Base-by-base conservation (phyloP, 2,329 filamentous ascomycete genomes). In the Apiospora arundinis region DNA sequence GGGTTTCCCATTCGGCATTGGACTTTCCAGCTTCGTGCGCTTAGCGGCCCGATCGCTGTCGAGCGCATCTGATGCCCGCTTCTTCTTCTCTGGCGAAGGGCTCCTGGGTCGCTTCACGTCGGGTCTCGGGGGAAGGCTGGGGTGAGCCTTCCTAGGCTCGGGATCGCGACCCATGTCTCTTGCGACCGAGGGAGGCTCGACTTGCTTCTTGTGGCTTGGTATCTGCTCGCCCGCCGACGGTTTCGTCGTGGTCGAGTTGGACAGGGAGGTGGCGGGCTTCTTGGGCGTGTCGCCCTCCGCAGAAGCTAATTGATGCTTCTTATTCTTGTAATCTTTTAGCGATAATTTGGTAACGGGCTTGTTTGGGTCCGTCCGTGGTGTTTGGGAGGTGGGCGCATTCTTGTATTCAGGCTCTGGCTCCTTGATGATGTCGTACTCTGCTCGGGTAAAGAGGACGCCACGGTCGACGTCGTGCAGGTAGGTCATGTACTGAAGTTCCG, bases 261-360 rank as follows among this genome's bases (percentile, higher is more conserved):
- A 18, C 28, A 23, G 12, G 44, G 74, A 73, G 25, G 74, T 76
- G 45, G 74, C 67, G 44, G 63, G 16, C 25, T 42, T 46, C 21
- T 66, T 72, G 37, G 74, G 73, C 32, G 74, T 76, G 42, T 73
- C 67, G 68, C 78, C 78, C 23, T 75, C 73, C 14, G 72, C 65
- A 23, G 63, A 40, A 23, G 45, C 48, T 12, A 45, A 9, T 56
- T 69, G 67, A 12, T 67, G 81, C 77, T 86, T 87, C 78, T 87
- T 87, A 73, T 87, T 90, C 80, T 87, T 88, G 75, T 90, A 90
- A 77, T 90, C 88, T 79, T 86, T 88, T 72, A 90, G 79, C 18
- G 88, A 89, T 74, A 90, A 78, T 78, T 89, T 89, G 67, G 80
- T 83, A 63, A 79, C 77, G 23, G 80, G 77, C 81, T 88, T 89